phyloP scores from a whole-genome alignment of 2,329 filamentous ascomycete species.

The Venturia nashicola region DNA sequence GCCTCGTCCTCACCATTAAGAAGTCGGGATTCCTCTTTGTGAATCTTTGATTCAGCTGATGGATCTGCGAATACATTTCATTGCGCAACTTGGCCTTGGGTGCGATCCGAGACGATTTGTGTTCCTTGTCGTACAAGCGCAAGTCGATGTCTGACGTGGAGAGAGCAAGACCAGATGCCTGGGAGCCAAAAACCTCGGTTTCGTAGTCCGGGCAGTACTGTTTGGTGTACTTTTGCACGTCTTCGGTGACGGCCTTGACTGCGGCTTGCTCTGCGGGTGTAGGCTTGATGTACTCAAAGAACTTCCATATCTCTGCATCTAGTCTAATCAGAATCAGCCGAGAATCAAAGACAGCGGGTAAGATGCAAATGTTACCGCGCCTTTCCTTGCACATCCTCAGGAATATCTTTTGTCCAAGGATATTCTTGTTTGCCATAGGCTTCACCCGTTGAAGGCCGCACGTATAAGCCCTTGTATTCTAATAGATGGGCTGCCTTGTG shows the following conservation, averaged over 20 bases:
- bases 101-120: background rate
- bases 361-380: background rate
- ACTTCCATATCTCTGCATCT: conserved; percentile 8
- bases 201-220: conserved; percentile 15
- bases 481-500: background rate
- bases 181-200: conserved; percentile 40
- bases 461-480: background rate
- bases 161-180: conserved; percentile 38
- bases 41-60: background rate
- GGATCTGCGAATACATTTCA: background rate
- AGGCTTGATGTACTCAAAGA: conserved; percentile 8
- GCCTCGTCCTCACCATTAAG: conserved; percentile 15
- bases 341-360: background rate
- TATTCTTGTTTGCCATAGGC: background rate
- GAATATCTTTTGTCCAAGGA: background rate
- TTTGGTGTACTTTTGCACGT: background rate
- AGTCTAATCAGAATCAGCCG: background rate
- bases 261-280: conserved; percentile 8
- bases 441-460: background rate
- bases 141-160: conserved; percentile 44
- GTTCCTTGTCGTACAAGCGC: conserved; percentile 21
- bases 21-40: conserved; percentile 9
- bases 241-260: background rate
- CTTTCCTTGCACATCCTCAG: background rate
- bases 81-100: background rate